Evolutionary conservation across 1,284 basidiomycete species (phyloP).

Genomic region (Sporisorium graminicola): DNA sequence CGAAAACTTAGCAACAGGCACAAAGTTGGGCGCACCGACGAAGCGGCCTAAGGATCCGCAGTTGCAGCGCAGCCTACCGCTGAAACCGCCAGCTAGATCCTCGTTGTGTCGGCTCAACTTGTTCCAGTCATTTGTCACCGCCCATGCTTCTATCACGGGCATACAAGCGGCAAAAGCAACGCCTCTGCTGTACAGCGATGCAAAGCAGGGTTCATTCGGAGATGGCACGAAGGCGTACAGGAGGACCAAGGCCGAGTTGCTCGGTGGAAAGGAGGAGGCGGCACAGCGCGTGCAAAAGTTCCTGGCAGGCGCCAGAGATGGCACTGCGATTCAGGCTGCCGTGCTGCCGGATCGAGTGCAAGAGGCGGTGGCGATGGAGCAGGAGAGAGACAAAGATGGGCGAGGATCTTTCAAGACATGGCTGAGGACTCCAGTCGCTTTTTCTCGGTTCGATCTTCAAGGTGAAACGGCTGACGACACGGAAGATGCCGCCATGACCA

Average conservation of each 20-base stretch:
- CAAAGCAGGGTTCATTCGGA: slow-evolving; percentile 21
- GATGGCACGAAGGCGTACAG: slow-evolving; percentile 18
- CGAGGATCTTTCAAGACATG: slow-evolving; percentile 11
- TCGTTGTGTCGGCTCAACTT: slow-evolving; percentile 27
- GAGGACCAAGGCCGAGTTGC: slow-evolving; percentile 17
- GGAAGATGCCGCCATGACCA: background rate
- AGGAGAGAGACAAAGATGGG: background rate
- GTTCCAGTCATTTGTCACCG: slow-evolving; percentile 14
- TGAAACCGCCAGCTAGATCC: slow-evolving; percentile 30
- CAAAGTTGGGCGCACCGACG: slow-evolving; percentile 36
- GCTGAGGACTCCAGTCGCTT: slow-evolving; percentile 20
- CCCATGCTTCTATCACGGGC: background rate
- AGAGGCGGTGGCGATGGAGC: background rate
- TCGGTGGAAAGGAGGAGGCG: slow-evolving; percentile 19
- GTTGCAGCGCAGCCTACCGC: slow-evolving; percentile 6
- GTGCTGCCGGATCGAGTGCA: background rate
- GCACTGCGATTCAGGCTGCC: slow-evolving; percentile 18
- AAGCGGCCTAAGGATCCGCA: slow-evolving; percentile 12
- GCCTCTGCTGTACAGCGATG: slow-evolving; percentile 19
- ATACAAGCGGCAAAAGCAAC: no score
- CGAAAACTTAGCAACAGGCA: slow-evolving; percentile 39
- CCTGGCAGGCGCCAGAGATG: slow-evolving; percentile 12
- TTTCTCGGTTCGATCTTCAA: slow-evolving; percentile 21
- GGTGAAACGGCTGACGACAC: background rate
- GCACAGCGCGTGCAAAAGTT: slow-evolving; percentile 14